Evolutionary conservation across 1,284 basidiomycete genomes (phyloP).

Genomic region (Cystobasidiaceae sp.): DNA sequence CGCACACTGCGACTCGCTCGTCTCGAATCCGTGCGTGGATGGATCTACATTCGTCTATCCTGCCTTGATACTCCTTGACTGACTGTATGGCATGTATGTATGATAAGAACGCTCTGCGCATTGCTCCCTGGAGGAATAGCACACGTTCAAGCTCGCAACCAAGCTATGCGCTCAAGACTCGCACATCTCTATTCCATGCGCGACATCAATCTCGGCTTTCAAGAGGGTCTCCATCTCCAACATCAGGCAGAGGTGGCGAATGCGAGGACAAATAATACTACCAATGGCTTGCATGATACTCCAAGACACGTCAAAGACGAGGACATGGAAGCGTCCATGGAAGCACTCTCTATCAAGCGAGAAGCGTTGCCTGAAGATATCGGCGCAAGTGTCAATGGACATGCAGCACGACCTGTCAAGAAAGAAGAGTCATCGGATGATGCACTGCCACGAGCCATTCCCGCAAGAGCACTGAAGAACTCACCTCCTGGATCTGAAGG

Average conservation of each 20-base stretch:
- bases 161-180: slow-evolving; percentile 9
- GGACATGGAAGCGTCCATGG: too few species aligned
- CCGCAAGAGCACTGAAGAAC: too few species aligned
- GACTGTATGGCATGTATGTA: not conserved
- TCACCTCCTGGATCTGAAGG: too few species aligned
- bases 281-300: not conserved
- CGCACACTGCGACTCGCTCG: not conserved
- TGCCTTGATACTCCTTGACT: not conserved
- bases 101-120: slow-evolving; percentile 4
- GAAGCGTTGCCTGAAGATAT: too few species aligned
- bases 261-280: not conserved
- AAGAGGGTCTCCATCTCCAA: not conserved
- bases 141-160: not conserved
- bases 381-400: too few species aligned
- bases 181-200: slow-evolving; percentile 18
- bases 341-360: too few species aligned
- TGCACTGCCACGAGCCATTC: too few species aligned
- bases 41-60: not conserved
- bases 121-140: slow-evolving; percentile 7
- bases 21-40: slow-evolving; percentile 2
- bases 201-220: not conserved
- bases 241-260: not conserved
- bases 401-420: too few species aligned
- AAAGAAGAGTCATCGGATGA: too few species aligned
- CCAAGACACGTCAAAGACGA: too few species aligned